phyloP scores from a whole-genome alignment of 176 grass and related monocot species.

The Eleusine coracana region DNA sequence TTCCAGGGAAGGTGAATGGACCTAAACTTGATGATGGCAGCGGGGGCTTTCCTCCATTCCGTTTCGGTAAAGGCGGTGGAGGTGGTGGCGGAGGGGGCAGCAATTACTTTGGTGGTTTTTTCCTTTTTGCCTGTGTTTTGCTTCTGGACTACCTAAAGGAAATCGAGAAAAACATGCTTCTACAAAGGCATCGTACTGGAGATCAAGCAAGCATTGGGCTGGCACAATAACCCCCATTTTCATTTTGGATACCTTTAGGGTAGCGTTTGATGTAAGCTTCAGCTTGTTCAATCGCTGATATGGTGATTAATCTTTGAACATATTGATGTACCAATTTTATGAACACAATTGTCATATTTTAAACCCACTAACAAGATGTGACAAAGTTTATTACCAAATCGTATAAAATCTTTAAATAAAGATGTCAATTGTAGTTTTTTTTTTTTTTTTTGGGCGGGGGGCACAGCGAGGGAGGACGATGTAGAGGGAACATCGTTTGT shows the following conservation, averaged over 20 bases:
- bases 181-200: not conserved
- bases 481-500: too few species aligned
- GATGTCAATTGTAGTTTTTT: not conserved
- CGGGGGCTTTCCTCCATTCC: constrained; percentile 29
- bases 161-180: constrained; percentile 26
- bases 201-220: constrained; percentile 26
- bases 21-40: constrained; percentile 35
- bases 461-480: too few species aligned
- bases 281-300: constrained; percentile 1
- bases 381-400: not conserved
- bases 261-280: not conserved
- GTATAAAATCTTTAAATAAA: not conserved
- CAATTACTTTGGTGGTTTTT: constrained; percentile 27
- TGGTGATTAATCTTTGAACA: not conserved
- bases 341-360: not conserved
- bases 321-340: not conserved
- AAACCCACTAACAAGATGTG: not conserved
- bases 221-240: not conserved
- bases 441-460: too few species aligned
- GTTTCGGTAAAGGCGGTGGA: constrained; percentile 26
- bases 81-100: not conserved
- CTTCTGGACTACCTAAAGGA: constrained; percentile 40
- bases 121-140: constrained; percentile 26
- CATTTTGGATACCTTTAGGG: not conserved
- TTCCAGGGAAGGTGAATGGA: constrained; percentile 17